Evolutionary conservation across 306 rosid species (phyloP).

Genomic region (Leucaena leucocephala): DNA sequence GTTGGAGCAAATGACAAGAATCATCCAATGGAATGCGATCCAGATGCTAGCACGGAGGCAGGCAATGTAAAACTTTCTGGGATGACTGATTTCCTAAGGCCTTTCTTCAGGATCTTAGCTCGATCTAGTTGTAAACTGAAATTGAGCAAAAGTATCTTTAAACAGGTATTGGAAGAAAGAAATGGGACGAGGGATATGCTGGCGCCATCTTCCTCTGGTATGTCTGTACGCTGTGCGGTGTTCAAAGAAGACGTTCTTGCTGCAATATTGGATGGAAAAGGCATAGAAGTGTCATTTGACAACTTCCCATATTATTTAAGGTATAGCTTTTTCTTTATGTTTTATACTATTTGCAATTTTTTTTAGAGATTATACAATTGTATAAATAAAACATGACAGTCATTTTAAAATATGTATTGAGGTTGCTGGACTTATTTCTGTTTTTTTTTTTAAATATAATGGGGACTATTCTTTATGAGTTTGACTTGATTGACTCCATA

Average conservation of each 20-base stretch:
- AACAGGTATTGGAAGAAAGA: slow-evolving; percentile 99
- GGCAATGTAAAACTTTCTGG: slow-evolving; percentile 99
- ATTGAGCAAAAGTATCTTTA: slow-evolving; percentile 98
- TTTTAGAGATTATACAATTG: neutral
- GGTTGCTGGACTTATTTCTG: neutral
- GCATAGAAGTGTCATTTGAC: slow-evolving; percentile 82
- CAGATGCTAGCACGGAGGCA: slow-evolving; percentile 80
- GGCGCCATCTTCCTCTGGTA: slow-evolving; percentile 74
- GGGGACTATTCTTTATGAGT: neutral
- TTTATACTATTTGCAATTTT: slow-evolving; percentile 8
- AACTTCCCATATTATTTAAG: slow-evolving; percentile 92
- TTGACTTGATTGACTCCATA: slow-evolving; percentile 13
- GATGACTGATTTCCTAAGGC: slow-evolving; percentile 99
- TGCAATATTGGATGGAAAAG: slow-evolving; percentile 79
- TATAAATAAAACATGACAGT: neutral
- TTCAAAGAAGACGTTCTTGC: slow-evolving; percentile 81
- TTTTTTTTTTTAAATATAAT: neutral
- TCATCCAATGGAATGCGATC: slow-evolving; percentile 64
- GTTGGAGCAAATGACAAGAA: slow-evolving; percentile 65
- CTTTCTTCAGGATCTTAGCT: slow-evolving; percentile 94
- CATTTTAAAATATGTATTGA: slow-evolving; percentile 20
- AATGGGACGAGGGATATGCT: slow-evolving; percentile 78
- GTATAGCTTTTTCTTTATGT: slow-evolving; percentile 45
- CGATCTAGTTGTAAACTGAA: slow-evolving; percentile 93
- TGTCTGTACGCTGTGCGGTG: slow-evolving; percentile 83